A percentile compares a stretch with the other conserved stretches of the same genome.
These are phyloP conservation scores for Sparassis latifolia DNA, from an alignment of 1,284 basidiomycete species.

Conservation along the genomic window DNA sequence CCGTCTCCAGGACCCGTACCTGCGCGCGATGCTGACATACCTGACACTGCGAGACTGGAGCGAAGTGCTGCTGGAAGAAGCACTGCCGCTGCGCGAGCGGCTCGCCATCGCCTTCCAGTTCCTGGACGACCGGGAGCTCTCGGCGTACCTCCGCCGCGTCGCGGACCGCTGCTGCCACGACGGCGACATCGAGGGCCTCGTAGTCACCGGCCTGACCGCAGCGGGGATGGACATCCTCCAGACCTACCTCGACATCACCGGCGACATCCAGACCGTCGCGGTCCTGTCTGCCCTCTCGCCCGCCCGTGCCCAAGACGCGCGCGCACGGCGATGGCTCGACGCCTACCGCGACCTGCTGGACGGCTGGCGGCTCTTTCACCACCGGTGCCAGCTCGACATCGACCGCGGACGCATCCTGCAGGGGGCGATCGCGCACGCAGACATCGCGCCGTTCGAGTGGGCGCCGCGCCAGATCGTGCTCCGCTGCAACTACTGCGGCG, in stretches of 20 bases:
- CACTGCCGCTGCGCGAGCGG: constrained; percentile 77
- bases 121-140: constrained; percentile 66
- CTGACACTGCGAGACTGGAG: constrained; percentile 73
- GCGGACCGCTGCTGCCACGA: constrained; percentile 39
- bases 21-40: constrained; percentile 76
- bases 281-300: constrained; percentile 64
- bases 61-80: constrained; percentile 79
- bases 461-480: constrained; percentile 64
- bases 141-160: constrained; percentile 53
- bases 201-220: constrained; percentile 74
- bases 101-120: constrained; percentile 85
- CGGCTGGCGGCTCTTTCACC: constrained; percentile 73
- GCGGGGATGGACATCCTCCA: constrained; percentile 71
- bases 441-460: constrained; percentile 46
- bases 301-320: constrained; percentile 39
- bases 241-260: constrained; percentile 73
- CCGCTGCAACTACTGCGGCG: constrained; percentile 72
- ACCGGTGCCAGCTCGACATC: constrained; percentile 74
- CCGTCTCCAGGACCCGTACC: constrained; percentile 79
- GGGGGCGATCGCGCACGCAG: constrained; percentile 46
- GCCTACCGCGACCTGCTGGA: constrained; percentile 81
- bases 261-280: constrained; percentile 85
- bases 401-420: constrained; percentile 57
- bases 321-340: constrained; percentile 73
- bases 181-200: constrained; percentile 73